Evolutionary conservation across 2,329 filamentous ascomycete genomes (phyloP).

Genomic region (Eutypa lata): DNA sequence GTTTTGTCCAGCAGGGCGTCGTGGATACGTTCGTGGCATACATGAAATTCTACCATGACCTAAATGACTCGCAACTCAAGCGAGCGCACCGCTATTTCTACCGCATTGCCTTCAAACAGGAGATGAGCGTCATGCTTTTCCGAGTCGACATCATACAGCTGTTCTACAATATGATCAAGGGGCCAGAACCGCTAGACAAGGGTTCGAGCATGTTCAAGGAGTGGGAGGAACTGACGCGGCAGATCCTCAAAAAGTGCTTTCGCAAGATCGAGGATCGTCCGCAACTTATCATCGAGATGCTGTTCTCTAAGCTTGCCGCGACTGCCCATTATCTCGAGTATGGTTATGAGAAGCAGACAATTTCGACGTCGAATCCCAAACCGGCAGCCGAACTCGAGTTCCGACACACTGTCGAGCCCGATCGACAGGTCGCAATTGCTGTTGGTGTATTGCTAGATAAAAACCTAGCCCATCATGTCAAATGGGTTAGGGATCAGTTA

Average conservation of each 20-base stretch:
- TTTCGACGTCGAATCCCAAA: slow-evolving; percentile 57
- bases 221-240: slow-evolving; percentile 85
- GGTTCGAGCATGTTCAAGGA: slow-evolving; percentile 70
- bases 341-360: slow-evolving; percentile 77
- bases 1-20: slow-evolving; percentile 79
- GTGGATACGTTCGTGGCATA: slow-evolving; percentile 87
- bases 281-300: slow-evolving; percentile 82
- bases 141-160: slow-evolving; percentile 86
- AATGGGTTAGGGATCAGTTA: slow-evolving; percentile 76
- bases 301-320: slow-evolving; percentile 87
- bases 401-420: slow-evolving; percentile 63
- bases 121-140: slow-evolving; percentile 84
- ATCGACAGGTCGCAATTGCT: slow-evolving; percentile 74
- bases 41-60: slow-evolving; percentile 74
- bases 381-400: slow-evolving; percentile 83
- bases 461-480: slow-evolving; percentile 70
- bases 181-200: slow-evolving; percentile 71
- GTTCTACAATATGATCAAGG: slow-evolving; percentile 89
- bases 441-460: slow-evolving; percentile 79
- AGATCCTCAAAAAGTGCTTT: slow-evolving; percentile 76
- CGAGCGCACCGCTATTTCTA: slow-evolving; percentile 93
- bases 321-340: slow-evolving; percentile 88
- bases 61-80: slow-evolving; percentile 79
- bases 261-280: slow-evolving; percentile 84
- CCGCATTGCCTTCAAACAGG: slow-evolving; percentile 89